A percentile compares a stretch with the other conserved stretches of the same genome.
Evolutionary conservation across 2,329 filamentous ascomycete species (phyloP).

Genomic region (Cercospora citrullina): DNA sequence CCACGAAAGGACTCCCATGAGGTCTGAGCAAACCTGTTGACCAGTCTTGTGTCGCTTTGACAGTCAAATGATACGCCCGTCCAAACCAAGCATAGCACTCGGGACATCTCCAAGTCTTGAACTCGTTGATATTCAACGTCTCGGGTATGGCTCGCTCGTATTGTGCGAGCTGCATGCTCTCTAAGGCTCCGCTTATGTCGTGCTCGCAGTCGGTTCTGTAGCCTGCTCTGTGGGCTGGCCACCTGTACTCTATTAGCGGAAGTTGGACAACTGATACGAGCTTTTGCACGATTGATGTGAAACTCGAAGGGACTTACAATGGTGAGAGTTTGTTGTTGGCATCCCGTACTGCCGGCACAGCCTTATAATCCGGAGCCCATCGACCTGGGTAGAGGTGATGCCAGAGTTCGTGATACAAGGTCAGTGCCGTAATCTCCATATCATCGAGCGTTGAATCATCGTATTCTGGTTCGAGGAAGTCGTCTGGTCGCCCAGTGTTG

Average conservation of each 20-base stretch:
- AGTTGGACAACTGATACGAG: too few species aligned
- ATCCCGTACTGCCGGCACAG: background rate
- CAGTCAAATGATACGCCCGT: background rate
- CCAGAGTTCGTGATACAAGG: slow-evolving; percentile 1
- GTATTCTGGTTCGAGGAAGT: background rate
- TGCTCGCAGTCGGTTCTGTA: slow-evolving; percentile 4
- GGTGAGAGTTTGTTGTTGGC: background rate
- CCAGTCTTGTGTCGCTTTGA: background rate
- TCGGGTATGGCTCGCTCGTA: background rate
- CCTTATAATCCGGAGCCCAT: slow-evolving; percentile 1
- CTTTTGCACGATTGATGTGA: too few species aligned
- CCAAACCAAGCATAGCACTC: slow-evolving; percentile 8
- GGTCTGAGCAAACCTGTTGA: background rate
- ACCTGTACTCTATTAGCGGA: background rate
- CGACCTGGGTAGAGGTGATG: background rate
- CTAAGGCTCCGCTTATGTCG: background rate
- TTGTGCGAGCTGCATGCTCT: slow-evolving; percentile 4
- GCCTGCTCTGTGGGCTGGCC: background rate
- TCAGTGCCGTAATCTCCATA: slow-evolving; percentile 1
- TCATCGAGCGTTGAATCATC: background rate
- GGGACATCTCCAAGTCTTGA: slow-evolving; percentile 6
- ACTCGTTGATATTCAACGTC: background rate
- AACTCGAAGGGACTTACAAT: too few species aligned
- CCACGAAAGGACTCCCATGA: background rate
- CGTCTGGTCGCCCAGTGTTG: background rate